Base-by-base conservation (phyloP, 768 basidiomycete genomes). In the Psilocybe cubensis region DNA sequence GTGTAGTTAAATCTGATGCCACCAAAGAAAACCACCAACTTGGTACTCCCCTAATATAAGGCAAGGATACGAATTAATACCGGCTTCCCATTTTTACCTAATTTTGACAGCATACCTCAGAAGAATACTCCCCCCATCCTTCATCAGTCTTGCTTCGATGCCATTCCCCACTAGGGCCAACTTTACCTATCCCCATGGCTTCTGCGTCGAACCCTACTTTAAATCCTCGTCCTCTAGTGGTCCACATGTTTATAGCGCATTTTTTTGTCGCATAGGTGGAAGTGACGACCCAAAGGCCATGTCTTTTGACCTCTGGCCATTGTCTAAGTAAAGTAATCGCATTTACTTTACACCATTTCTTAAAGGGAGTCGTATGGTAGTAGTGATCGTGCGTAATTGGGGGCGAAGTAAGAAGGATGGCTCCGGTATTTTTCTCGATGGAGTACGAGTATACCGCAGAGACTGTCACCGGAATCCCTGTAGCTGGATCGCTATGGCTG, bases 221-320 rank as follows among this genome's bases (percentile, higher is more conserved):
- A 12, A 66, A 42, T 17, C 50, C 53, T 42, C 49, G 42, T 18
- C 58, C 56, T 48, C 54, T 53, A 23, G 42, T 47, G 12, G 49
- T 53, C 65, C 67, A 68, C 65, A 68, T 56, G 18, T 65, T 66
- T 27, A 68, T 65, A 3, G 63, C 61, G 18, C 65, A 66, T 42
- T 61, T 58, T 40, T 65, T 57, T 14, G 65, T 61, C 1, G 65
- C 33, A 58, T 57, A 62, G 17, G 62, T 63, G 11, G 67, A 68
- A 7, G 67, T 66, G 24, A 68, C 52, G 20, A 68, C 51, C 67
- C 67, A 68, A 17, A 68, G 27, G 1, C 62, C 63, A 21, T 66
- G 57, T 0, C 61, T 47, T 35, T 63, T 64, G 17, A 66, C 62
- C 43, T 68, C 65, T 9, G 62, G 62, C 55, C 62, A 63, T 9